A percentile compares a stretch with the other conserved stretches of the same genome.
Evolutionary conservation across 2,329 filamentous ascomycete species (phyloP).

Genomic region (Trichoderma pleuroti): DNA sequence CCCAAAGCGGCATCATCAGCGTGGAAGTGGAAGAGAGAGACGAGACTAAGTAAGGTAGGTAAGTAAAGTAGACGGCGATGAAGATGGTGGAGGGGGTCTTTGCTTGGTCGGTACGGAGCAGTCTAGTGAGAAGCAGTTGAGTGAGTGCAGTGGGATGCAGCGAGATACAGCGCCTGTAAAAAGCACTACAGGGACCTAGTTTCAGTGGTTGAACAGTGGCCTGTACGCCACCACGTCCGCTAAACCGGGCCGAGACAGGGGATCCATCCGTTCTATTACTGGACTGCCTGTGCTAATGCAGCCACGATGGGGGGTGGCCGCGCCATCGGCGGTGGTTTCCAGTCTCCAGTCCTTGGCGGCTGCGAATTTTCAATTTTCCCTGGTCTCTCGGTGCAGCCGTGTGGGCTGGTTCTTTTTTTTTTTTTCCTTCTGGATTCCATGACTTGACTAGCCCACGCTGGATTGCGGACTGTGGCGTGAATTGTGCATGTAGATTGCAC

Average conservation of each 20-base stretch:
- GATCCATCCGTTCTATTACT: too few species aligned
- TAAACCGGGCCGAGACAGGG: conserved; percentile 1
- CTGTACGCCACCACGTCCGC: not conserved
- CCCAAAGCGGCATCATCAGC: not conserved
- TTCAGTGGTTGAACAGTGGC: not conserved
- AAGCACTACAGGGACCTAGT: too few species aligned
- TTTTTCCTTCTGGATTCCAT: not conserved
- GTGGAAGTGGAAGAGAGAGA: too few species aligned
- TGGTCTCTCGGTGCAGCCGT: not conserved
- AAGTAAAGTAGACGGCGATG: too few species aligned
- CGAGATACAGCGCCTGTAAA: not conserved
- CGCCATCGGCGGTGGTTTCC: not conserved
- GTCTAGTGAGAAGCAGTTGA: not conserved
- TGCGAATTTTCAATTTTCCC: not conserved
- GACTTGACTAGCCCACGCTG: not conserved
- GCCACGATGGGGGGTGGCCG: not conserved
- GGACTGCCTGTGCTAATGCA: too few species aligned
- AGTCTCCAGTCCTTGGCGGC: not conserved
- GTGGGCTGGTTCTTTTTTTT: not conserved
- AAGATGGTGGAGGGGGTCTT: not conserved
- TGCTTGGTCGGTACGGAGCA: not conserved
- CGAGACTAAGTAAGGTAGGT: not conserved
- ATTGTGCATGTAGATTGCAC: not conserved
- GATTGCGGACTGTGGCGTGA: not conserved
- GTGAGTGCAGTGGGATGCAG: not conserved